Base-by-base conservation (phyloP, 768 basidiomycete genomes). In the Calocybe gangraenosa region DNA sequence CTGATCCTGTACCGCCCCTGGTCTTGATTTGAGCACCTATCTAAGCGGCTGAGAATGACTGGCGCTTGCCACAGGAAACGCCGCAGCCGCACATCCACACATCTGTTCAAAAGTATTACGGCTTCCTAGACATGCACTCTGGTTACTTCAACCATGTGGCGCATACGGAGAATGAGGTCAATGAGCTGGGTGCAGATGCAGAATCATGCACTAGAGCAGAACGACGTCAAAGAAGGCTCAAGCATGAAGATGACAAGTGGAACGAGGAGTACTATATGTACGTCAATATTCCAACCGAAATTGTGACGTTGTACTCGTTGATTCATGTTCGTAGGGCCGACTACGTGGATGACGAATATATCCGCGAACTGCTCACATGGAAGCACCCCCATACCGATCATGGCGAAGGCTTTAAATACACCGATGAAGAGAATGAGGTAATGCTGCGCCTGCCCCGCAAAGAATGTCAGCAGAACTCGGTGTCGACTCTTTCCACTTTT, bases 251-350 rank as follows among this genome's bases (percentile, higher is more conserved):
- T 31, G 69, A 74, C 22, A 91, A 90, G 63, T 93, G 83, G 76
- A 83, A 92, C 54, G 81, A 80, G 55, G 88, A 91, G 55, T 71
- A 92, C 65, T 92, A 92, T 59, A 82, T 90, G 90, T 90, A 62
- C 42, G 78, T 44, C 11, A 19, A 13, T 42, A 28, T 11, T 28
- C 25, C 11, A 6, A 11, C 25, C 25, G n/a, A 8, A 8, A 31
- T 15, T 36, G 34, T 40, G 20, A 11, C 30, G 20, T 20, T 35
- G 2, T 19, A 30, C 22, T 32, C 19, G 17, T 17, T 17, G 14
- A 47, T 46, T 39, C 18, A 48, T 31, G 13, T 20, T 22, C 7
- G 19, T 49, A 92, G 90, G 74, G 89, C 89, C 2, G 90, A 93
- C 61, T 91, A 74, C 53, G 80, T 75, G 40, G 87, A 92, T 42